Conservation (phyloP, 495 filamentous ascomycete species). For the Xylaria curta region DNA sequence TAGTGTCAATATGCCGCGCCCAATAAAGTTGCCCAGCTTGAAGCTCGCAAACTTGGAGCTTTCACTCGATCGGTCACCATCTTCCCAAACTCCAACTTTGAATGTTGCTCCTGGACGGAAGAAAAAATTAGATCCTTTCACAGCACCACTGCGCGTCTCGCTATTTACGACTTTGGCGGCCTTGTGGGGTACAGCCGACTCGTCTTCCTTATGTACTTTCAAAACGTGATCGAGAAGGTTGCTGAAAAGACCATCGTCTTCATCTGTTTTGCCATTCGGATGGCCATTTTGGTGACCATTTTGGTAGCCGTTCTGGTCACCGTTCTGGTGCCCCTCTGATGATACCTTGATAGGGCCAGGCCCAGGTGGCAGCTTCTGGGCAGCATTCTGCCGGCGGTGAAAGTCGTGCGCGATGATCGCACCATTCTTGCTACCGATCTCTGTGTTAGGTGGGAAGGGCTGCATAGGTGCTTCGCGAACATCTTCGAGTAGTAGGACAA, state of each 20-base stretch:
- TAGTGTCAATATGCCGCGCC: slow-evolving; percentile 24
- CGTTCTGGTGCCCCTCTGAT: neutral
- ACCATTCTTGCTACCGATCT: slow-evolving; percentile 25
- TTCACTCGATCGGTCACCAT: slow-evolving; percentile 23
- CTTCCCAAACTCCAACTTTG: slow-evolving; percentile 42
- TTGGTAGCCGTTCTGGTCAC: neutral
- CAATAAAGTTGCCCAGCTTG: slow-evolving; percentile 23
- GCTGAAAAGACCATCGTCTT: too few relatives aligned
- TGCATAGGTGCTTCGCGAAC: slow-evolving; percentile 44
- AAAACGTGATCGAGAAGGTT: neutral
- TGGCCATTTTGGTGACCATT: slow-evolving; percentile 9
- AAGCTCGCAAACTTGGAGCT: slow-evolving; percentile 17
- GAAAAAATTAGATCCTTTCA: slow-evolving; percentile 39
- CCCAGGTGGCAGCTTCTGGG: neutral
- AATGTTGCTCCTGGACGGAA: slow-evolving; percentile 40
- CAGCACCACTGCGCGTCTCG: slow-evolving; percentile 16
- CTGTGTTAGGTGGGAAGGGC: slow-evolving; percentile 37
- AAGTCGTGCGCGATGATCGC: slow-evolving; percentile 6
- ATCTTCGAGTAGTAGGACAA: slow-evolving; percentile 35
- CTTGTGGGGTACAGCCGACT: slow-evolving; percentile 10
- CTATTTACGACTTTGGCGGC: slow-evolving; percentile 16
- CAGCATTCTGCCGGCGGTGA: neutral
- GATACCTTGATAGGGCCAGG: neutral
- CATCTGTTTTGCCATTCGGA: neutral
- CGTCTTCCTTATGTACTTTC: slow-evolving; percentile 18